Conservation (phyloP, 805 yeast genomes). For the Barnettozyma pratensis region DNA sequence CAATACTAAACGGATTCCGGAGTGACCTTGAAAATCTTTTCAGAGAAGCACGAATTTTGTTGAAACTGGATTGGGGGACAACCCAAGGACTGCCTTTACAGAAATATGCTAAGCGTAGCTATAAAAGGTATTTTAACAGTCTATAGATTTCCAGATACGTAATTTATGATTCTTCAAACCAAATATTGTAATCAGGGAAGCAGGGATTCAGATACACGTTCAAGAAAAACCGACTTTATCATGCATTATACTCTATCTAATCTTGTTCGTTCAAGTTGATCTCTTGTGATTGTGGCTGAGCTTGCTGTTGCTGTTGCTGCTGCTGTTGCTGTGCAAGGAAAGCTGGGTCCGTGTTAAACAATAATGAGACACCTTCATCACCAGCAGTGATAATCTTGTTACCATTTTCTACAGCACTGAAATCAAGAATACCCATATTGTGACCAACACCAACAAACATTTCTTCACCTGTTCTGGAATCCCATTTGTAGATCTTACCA, state of each 20-base stretch:
- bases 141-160: too few relatives aligned
- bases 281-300: neutral
- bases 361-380: constrained; percentile 90
- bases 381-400: constrained; percentile 84
- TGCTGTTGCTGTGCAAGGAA: neutral
- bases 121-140: too few relatives aligned
- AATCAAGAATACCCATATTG: constrained; percentile 89
- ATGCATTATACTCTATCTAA: neutral
- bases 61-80: too few relatives aligned
- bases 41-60: too few relatives aligned
- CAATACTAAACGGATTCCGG: too few relatives aligned
- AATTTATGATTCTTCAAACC: too few relatives aligned
- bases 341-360: constrained; percentile 27
- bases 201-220: too few relatives aligned
- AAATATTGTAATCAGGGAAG: too few relatives aligned
- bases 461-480: constrained; percentile 78
- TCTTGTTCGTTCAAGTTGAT: constrained; percentile 2
- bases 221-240: too few relatives aligned
- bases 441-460: constrained; percentile 84
- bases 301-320: neutral
- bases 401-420: constrained; percentile 62
- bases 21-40: too few relatives aligned
- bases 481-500: constrained; percentile 84
- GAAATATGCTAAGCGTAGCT: too few relatives aligned
- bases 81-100: too few relatives aligned